A percentile compares a stretch with the other conserved stretches of the same genome.
Evolutionary conservation across 176 grass and related monocot species (phyloP).

Genomic region (bread wheat (Triticum aestivum)): IWGSC_CS_RefSeq_v2.1 NC_057802.1:405659874-405660373

Average conservation of each 20-base stretch:
- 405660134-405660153: constrained; percentile 22
- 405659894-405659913: not conserved
- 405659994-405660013: constrained; percentile 21
- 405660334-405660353: not conserved
- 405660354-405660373: not conserved
- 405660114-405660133: constrained; percentile 17
- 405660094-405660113: constrained; percentile 11
- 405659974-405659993: not conserved
- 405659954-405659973: constrained; percentile 5
- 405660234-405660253: not conserved
- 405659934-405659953: not conserved
- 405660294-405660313: not conserved
- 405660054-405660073: constrained; percentile 13
- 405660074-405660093: constrained; percentile 7
- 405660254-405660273: not conserved
- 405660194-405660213: not conserved
- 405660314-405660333: not conserved
- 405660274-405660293: not conserved
- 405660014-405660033: not conserved
- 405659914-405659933: not conserved
- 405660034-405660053: not conserved
- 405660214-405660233: not conserved
- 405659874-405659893: not conserved
- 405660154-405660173: not conserved
- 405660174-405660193: not conserved